Evolutionary conservation across 768 basidiomycete genomes (phyloP).

Genomic region (Hygrocybe punicea): DNA sequence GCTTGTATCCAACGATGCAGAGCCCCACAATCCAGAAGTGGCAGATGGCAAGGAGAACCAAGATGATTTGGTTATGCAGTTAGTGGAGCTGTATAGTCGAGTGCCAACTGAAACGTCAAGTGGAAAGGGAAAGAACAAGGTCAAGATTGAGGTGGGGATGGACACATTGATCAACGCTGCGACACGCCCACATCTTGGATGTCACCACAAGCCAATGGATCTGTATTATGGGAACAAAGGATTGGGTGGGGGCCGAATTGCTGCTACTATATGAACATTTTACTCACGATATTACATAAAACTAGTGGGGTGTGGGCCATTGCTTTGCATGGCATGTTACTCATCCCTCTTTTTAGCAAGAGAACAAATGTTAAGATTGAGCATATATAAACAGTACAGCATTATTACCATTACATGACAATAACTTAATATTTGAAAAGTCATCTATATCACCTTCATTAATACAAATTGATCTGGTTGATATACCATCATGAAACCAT

Average conservation of each 20-base stretch:
- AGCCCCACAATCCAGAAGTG: background rate
- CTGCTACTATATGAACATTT: too few species aligned
- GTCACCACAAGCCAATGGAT: conserved; percentile 11
- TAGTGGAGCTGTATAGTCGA: background rate
- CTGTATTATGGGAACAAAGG: conserved; percentile 10
- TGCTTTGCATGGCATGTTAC: too few species aligned
- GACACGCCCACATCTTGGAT: conserved; percentile 4
- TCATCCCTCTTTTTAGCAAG: too few species aligned
- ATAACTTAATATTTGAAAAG: too few species aligned
- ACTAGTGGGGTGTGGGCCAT: too few species aligned
- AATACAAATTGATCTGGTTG: too few species aligned
- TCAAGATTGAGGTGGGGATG: conserved; percentile 10
- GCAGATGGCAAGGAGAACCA: background rate
- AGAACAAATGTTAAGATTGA: too few species aligned
- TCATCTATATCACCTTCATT: too few species aligned
- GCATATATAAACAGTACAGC: too few species aligned
- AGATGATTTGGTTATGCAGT: background rate
- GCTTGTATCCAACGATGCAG: background rate
- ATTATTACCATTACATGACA: too few species aligned
- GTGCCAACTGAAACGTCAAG: background rate
- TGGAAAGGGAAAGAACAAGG: background rate
- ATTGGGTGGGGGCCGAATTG: conserved; percentile 7
- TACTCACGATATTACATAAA: too few species aligned
- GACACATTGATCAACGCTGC: conserved; percentile 22
- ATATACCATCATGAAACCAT: too few species aligned